Evolutionary conservation across 345 rosid species (phyloP).

Genomic region (Salix dunnii): DNA sequence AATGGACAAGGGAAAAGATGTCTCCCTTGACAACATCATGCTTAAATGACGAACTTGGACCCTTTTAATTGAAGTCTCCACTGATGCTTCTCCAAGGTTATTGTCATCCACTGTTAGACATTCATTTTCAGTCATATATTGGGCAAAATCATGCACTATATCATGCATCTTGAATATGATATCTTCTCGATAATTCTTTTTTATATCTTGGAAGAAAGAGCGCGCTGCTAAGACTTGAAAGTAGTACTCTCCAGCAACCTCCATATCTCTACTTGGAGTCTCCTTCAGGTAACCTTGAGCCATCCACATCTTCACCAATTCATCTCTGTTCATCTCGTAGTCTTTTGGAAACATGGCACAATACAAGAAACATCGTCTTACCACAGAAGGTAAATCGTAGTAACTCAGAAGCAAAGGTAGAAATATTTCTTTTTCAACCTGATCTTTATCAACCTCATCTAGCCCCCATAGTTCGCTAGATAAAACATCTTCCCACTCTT

Average conservation of each 20-base stretch:
- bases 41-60: too few relatives aligned
- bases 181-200: background rate
- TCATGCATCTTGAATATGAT: too few relatives aligned
- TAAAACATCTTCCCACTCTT: background rate
- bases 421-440: too few relatives aligned
- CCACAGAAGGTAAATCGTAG: too few relatives aligned
- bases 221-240: background rate
- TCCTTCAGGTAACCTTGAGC: slow-evolving; percentile 9
- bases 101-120: too few relatives aligned
- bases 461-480: background rate
- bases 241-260: background rate
- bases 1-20: too few relatives aligned
- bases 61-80: too few relatives aligned
- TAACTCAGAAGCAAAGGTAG: too few relatives aligned
- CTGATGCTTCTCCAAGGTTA: too few relatives aligned
- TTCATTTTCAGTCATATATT: too few relatives aligned
- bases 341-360: slow-evolving; percentile 4
- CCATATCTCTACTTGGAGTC: background rate
- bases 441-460: background rate
- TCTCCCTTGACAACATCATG: too few relatives aligned
- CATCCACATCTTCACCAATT: slow-evolving; percentile 7
- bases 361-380: background rate
- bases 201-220: background rate
- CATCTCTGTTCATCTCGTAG: background rate
- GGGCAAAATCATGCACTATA: too few relatives aligned